Percentiles rank a stretch among this genome's conserved stretches.
Conservation (phyloP, 2,329 filamentous ascomycete species). For the Onygena corvina region DNA sequence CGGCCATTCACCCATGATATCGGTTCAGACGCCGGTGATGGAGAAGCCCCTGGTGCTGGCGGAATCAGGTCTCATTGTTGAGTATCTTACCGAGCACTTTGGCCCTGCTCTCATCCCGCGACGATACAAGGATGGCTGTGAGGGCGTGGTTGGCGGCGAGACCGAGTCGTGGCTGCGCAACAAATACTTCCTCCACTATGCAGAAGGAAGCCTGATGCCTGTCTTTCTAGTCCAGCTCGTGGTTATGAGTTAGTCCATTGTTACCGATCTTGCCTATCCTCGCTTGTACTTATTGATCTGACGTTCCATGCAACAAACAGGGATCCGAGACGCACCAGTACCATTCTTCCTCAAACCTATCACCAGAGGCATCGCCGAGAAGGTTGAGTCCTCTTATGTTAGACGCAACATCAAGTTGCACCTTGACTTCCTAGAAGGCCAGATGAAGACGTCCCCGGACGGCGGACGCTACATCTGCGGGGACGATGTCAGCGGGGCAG, state of each 20-base stretch:
- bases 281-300: too few relatives aligned
- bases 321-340: constrained; percentile 42
- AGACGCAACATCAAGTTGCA: constrained; percentile 31
- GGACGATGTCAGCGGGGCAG: constrained; percentile 33
- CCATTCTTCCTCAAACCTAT: constrained; percentile 60
- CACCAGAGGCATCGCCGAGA: constrained; percentile 42
- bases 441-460: constrained; percentile 32
- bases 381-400: constrained; percentile 32
- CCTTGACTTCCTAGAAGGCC: constrained; percentile 36
- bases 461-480: constrained; percentile 34
- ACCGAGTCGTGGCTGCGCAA: constrained; percentile 50
- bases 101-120: constrained; percentile 41
- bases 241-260: constrained; percentile 38
- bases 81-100: constrained; percentile 67
- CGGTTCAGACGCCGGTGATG: constrained; percentile 42
- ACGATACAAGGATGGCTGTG: constrained; percentile 42
- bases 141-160: constrained; percentile 46
- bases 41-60: constrained; percentile 53
- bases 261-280: too few relatives aligned
- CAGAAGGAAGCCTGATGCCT: constrained; percentile 72
- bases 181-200: constrained; percentile 66
- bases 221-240: constrained; percentile 54
- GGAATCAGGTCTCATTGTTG: constrained; percentile 68
- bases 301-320: constrained; percentile 19
- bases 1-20: constrained; percentile 74